Base-by-base conservation (phyloP, 1,139 yeast genomes). In the Blastobotrys apis region DNA sequence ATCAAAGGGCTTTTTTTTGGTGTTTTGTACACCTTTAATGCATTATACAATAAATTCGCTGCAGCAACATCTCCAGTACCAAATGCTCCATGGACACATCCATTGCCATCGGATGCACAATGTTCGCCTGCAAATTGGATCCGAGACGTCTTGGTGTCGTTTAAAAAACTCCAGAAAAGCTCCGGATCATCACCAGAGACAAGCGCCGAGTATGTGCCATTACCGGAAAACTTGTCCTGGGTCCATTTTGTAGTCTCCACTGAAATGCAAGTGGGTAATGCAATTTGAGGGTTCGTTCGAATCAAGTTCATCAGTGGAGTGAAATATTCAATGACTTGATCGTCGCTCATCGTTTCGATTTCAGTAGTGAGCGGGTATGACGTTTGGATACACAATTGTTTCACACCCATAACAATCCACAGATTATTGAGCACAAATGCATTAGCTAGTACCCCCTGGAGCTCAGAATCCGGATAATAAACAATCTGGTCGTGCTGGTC, bases 31-130 rank as follows among this genome's bases (percentile, higher is more conserved):
- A n/a, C n/a, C n/a, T n/a, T n/a, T n/a, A n/a, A n/a, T n/a, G n/a
- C n/a, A n/a, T n/a, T 10, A 33, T 38, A 38, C 27, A 38, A 21
- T 22, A 38, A 30, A 21, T 39, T 35, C 4, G 25, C 5, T 6
- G 44, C 47, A 3, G 59, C 58, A 17, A 49, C 46, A 36, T 56
- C 59, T 1, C 94, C 94, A 55, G 87, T 77, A 39, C 65, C 66
- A 75, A 81, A 84, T 0, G 94, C 94, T 9, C 94, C 94, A 59
- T 85, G 90, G 2, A 80, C 87, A 65, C 94, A 84, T 0, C 94
- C 94, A 33, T 81, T 79, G 5, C 90, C 94, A 49, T 80, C 86
- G 53, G 73, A 65, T 20, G 76, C 73, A 1, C 92, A 77, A 57
- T 84, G 94, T 59, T 85, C 94, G 3, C 95, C 94, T 0, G 92